Base-by-base conservation (phyloP, 345 rosid genomes). In the Syzygium oleosum region DNA sequence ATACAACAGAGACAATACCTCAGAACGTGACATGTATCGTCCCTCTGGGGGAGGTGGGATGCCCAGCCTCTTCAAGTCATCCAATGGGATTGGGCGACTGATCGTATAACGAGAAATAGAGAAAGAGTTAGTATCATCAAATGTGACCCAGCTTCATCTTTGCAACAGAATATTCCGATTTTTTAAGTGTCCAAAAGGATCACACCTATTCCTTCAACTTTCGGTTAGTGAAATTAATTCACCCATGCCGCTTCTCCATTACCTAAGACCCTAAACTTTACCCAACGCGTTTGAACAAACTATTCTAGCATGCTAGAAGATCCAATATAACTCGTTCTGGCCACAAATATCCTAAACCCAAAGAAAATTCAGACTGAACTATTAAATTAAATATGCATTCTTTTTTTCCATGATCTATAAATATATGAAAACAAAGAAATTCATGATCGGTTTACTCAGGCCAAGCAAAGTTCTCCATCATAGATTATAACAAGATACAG, bases 41-140 rank as follows among this genome's bases (percentile, higher is more conserved):
- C 99, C 98, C 89, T 94, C 99, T n/a, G 98, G 98, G 16, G 98
- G 99, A 84, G 96, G 96, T 84, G 95, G 94, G 90, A 97, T 97
- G 73, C 97, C 96, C 53, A 97, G 96, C 91, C 90, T 96, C 93
- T 97, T 93, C 90, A 97, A 87, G 59, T 95, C 98, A 88, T 96
- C 96, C 86, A 88, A 91, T 46, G 99, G 99, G 87, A 96, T 93
- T 55, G 97, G 95, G 80, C 95, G 97, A 88, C 98, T 96, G 92
- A 63, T 86, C 61, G 25, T 84, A 87, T 54, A 77, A 87, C 52
- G 52, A 59, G 9, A 29, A 41, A 55, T 34, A 54, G 46, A 84
- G 83, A 84, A 84, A 87, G 84, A 91, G 87, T 22, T 34, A 88
- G 53, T 2, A 84, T 73, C 83, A 73, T 73, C 83, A 73, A 38